Conservation (phyloP, 2,329 filamentous ascomycete genomes). For the Beauveria sp. region DNA sequence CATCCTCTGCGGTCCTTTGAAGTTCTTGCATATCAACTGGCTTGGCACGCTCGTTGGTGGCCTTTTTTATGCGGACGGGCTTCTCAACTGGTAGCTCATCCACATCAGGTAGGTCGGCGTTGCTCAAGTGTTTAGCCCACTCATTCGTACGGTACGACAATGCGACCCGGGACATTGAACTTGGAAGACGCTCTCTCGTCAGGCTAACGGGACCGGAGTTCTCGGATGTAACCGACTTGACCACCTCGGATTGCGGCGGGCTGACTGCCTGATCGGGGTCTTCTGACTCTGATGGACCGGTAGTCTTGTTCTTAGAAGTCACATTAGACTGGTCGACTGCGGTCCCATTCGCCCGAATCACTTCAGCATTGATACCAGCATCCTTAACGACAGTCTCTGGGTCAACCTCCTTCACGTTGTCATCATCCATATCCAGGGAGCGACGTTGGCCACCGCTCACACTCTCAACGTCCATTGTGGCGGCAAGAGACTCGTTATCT, state of each 20-base stretch:
- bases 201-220: slow-evolving; percentile 40
- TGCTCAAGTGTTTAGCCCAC: slow-evolving; percentile 84
- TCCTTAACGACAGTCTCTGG: not conserved
- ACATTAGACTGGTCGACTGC: not conserved
- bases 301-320: not conserved
- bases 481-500: slow-evolving; percentile 46
- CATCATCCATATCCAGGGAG: slow-evolving; percentile 13
- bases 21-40: slow-evolving; percentile 59
- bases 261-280: not conserved
- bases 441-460: slow-evolving; percentile 31
- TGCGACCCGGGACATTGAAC: slow-evolving; percentile 67
- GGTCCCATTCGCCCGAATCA: not conserved
- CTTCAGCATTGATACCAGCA: not conserved
- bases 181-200: slow-evolving; percentile 56
- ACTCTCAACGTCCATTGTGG: slow-evolving; percentile 49
- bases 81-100: slow-evolving; percentile 51
- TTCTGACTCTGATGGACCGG: not conserved
- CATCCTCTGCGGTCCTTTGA: slow-evolving; percentile 53
- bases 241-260: slow-evolving; percentile 20
- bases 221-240: slow-evolving; percentile 34
- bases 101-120: slow-evolving; percentile 63
- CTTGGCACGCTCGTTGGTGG: slow-evolving; percentile 41
- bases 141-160: slow-evolving; percentile 86
- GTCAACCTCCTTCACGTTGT: not conserved
- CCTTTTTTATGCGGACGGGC: slow-evolving; percentile 14